These are phyloP conservation scores for Metschnikowia kofuensis DNA, from an alignment of 805 yeast genomes.

Conservation along the genomic window DNA sequence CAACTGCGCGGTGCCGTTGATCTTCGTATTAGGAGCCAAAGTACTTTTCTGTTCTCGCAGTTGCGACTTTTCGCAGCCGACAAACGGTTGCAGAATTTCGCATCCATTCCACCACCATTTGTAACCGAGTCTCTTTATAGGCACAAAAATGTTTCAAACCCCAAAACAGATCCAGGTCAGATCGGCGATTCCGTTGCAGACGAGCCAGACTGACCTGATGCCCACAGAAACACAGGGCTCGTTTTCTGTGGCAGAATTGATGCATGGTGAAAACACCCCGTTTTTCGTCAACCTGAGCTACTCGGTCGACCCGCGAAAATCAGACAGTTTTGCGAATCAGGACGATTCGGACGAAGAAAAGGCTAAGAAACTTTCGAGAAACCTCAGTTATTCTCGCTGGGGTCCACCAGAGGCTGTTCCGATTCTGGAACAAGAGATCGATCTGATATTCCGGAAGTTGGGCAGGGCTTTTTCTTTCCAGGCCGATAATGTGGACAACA, in stretches of 20 bases:
- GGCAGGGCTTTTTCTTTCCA: conserved; percentile 66
- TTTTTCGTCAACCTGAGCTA: conserved; percentile 4
- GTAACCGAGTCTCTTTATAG: conserved; percentile 4
- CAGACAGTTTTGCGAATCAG: neutral
- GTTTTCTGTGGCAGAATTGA: conserved; percentile 7
- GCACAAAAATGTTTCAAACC: conserved; percentile 8
- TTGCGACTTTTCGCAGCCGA: conserved; percentile 4
- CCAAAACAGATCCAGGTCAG: conserved; percentile 8
- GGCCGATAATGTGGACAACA: conserved; percentile 58
- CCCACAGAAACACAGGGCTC: conserved; percentile 6
- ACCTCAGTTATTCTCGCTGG: conserved; percentile 48
- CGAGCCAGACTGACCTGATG: neutral
- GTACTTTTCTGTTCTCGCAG: neutral
- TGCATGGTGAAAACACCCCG: conserved; percentile 9
- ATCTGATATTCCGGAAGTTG: conserved; percentile 51
- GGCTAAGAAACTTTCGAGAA: conserved; percentile 15
- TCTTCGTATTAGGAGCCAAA: no score
- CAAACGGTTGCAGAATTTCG: conserved; percentile 7
- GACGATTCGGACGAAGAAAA: conserved; percentile 3
- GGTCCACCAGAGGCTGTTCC: conserved; percentile 41
- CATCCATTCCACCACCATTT: conserved; percentile 2
- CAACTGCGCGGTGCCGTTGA: no score
- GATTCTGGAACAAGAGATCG: conserved; percentile 51
- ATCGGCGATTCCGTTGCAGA: conserved; percentile 5
- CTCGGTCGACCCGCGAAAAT: conserved; percentile 2